These are phyloP conservation scores for Ganoderma leucocontextum DNA, from an alignment of 1,284 basidiomycete species.

Conservation along the genomic window DNA sequence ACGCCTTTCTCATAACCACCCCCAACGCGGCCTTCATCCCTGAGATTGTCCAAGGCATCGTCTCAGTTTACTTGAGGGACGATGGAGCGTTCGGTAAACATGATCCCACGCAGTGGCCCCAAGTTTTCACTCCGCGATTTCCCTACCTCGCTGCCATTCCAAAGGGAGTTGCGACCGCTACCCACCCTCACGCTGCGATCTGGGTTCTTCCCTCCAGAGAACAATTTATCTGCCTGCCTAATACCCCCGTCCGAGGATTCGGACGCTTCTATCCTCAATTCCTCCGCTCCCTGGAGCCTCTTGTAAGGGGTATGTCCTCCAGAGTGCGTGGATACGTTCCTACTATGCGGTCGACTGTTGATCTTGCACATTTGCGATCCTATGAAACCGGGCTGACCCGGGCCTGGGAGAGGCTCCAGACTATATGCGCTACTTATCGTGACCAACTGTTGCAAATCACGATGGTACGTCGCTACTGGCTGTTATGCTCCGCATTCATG, in stretches of 20 bases:
- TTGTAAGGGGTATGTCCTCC: background rate
- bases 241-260: background rate
- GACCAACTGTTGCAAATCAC: background rate
- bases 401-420: background rate
- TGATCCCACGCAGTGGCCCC: conserved; percentile 8
- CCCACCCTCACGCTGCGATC: background rate
- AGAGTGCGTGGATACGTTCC: background rate
- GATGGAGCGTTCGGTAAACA: conserved; percentile 1
- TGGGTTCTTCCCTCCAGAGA: background rate
- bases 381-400: background rate
- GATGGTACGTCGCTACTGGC: background rate
- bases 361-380: background rate
- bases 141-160: conserved; percentile 2
- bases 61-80: background rate
- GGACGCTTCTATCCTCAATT: background rate
- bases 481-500: background rate
- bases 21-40: background rate
- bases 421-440: background rate
- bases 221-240: background rate
- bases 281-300: background rate
- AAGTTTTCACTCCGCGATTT: background rate
- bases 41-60: background rate
- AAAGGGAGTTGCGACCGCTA: background rate
- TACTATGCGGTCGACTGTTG: background rate
- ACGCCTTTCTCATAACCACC: background rate